Percentiles rank a stretch among this genome's conserved stretches.
phyloP scores from a whole-genome alignment of 306 rosid genomes.

The Dalbergia cultrata region DNA sequence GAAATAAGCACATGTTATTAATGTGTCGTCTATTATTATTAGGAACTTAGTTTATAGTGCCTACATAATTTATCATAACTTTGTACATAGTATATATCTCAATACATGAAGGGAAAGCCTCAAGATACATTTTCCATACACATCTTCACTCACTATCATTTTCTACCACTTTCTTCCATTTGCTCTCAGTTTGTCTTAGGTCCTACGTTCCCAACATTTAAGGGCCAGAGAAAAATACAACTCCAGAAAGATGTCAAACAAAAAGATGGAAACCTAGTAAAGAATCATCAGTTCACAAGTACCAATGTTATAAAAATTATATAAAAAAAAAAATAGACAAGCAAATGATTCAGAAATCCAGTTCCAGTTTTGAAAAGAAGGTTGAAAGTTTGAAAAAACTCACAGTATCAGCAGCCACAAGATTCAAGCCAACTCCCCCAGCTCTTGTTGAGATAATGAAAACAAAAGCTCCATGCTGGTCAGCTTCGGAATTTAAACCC shows the following conservation, averaged over 20 bases:
- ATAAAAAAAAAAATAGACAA: conserved; percentile 10
- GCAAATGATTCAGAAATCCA: conserved; percentile 3
- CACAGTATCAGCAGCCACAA: conserved; percentile 96
- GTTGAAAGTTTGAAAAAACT: conserved; percentile 52
- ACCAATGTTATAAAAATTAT: not conserved
- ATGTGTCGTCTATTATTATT: no score
- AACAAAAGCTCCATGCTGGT: conserved; percentile 75
- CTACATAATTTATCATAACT: no score
- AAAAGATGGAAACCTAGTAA: conserved; percentile 3
- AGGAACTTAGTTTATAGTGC: no score
- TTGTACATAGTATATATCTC: no score
- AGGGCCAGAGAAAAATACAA: not conserved
- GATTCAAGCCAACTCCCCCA: conserved; percentile 98
- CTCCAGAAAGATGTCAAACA: not conserved
- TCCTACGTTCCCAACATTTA: not conserved
- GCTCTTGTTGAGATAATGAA: conserved; percentile 97
- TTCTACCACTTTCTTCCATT: not conserved
- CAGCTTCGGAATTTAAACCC: conserved; percentile 60
- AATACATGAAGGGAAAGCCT: no score
- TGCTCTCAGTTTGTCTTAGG: not conserved
- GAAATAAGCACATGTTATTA: no score
- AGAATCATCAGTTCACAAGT: conserved; percentile 4
- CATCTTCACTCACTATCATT: not conserved
- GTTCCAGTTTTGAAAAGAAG: conserved; percentile 12
- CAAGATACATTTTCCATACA: not conserved